Evolutionary conservation across 805 yeast species (phyloP), one percentile per base, ranked within the genome.

Genomic region (Babjeviella inositovora): DNA sequence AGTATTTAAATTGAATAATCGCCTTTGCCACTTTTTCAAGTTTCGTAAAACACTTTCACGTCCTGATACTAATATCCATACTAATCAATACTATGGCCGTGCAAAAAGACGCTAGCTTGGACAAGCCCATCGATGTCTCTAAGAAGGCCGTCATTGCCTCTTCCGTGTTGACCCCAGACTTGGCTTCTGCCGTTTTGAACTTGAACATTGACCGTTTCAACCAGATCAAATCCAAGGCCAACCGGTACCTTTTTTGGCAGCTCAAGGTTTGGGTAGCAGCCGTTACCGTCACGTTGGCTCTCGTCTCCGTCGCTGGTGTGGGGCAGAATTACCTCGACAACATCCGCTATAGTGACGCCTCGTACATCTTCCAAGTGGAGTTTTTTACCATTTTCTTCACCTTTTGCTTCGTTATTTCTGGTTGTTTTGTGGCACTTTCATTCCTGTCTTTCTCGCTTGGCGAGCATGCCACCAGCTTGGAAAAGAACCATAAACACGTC

Each of bases 151-250:
- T 63, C 2, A 62, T 77, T 18, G 49, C 44, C 21, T 50, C 67
- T 17, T 36, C 62, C 1, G 41, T 45, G 2, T 50, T 79, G 23
- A 52, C 50, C 5, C 85, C 85, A 1, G 66, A 62, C 15, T 53
- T 57, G 19, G 54, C 74, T 1, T 62, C 65, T 20, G 77, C 77
- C 7, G 65, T 73, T 2, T 38, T 72, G 25, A 70, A 66, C 27
- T 45, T 76, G 28, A 67, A 73, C 15, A 68, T 77, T 27, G 90
- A 77, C 40, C 67, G 57, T 32, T 48, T 65, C 26, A 39, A 61
- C 13, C 56, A 50, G 31, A 39, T 51, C 18, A 73, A 66, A 37
- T 45, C 70, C 2, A 29, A 43, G 13, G 51, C 67, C 25, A 65
- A 62, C 38, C 55, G 39, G 28, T 35, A 37, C 21, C 35, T 67